Evolutionary conservation across 225 moss, liverwort and hornwort genomes (phyloP).

Genomic region (Sphagnum contortum): DNA sequence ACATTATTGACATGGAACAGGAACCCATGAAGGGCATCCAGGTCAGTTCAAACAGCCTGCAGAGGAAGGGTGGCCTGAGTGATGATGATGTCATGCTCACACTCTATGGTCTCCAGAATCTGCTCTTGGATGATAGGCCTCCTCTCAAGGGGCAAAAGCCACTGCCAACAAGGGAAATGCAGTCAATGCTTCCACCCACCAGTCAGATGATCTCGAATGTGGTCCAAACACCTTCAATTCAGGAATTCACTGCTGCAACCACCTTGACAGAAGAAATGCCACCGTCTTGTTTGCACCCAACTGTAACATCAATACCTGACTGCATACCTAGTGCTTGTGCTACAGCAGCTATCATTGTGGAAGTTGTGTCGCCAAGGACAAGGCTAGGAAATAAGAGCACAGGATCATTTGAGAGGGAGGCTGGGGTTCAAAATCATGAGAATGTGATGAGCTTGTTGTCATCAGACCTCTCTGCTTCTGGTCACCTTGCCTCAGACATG

Average conservation of each 20-base stretch:
- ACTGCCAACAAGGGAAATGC: conserved; percentile 18
- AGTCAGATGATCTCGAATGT: conserved; percentile 19
- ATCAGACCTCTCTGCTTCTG: conserved; percentile 35
- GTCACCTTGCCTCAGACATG: conserved; percentile 63
- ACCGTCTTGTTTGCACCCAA: conserved; percentile 10
- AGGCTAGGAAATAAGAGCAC: conserved; percentile 3
- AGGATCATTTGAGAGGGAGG: conserved; percentile 11
- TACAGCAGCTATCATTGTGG: too few species aligned
- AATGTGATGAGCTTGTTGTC: conserved; percentile 14
- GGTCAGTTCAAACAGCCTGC: not conserved
- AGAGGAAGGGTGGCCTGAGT: conserved; percentile 15
- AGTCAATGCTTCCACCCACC: not conserved
- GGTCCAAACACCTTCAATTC: conserved; percentile 19
- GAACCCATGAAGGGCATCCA: conserved; percentile 11
- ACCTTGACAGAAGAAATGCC: conserved; percentile 2
- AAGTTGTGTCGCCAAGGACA: too few species aligned
- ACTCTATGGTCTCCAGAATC: conserved; percentile 16
- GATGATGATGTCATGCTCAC: conserved; percentile 22
- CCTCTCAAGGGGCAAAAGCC: conserved; percentile 11
- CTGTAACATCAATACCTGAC: conserved; percentile 1
- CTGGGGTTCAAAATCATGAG: conserved; percentile 15
- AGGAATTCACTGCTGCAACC: conserved; percentile 16
- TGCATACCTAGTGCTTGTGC: too few species aligned
- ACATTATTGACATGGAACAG: conserved; percentile 30
- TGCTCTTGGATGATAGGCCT: conserved; percentile 21